Percentiles rank a stretch among this genome's conserved stretches.
These are phyloP conservation scores for Colletotrichum sublineola DNA, from an alignment of 2,329 filamentous ascomycete genomes.

Conservation along the genomic window DNA sequence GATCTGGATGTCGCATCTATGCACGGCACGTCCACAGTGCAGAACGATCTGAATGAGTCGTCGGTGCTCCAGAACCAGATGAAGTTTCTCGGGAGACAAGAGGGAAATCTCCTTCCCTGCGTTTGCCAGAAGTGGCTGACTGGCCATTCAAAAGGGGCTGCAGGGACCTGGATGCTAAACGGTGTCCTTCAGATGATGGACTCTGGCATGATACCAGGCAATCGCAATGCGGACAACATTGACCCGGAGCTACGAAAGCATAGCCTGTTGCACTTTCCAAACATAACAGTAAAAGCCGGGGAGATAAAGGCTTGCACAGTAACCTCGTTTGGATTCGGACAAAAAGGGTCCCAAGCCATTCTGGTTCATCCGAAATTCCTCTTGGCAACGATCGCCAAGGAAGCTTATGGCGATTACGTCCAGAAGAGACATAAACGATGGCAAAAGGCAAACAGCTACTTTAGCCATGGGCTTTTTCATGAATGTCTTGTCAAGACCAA, in stretches of 20 bases:
- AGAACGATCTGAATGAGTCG: constrained; percentile 45
- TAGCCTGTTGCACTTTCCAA: constrained; percentile 52
- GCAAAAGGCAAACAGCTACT: background rate
- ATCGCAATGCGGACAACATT: constrained; percentile 54
- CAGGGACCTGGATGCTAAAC: too few relatives aligned
- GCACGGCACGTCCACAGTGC: constrained; percentile 56
- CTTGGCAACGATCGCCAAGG: constrained; percentile 47
- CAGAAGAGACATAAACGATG: background rate
- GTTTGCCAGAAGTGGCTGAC: too few relatives aligned
- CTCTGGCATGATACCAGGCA: constrained; percentile 51
- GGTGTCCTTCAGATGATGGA: constrained; percentile 52
- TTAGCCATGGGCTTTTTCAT: too few relatives aligned
- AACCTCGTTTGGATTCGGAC: constrained; percentile 60
- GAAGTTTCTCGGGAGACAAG: too few relatives aligned
- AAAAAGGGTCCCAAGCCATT: constrained; percentile 57
- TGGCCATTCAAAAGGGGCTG: too few relatives aligned
- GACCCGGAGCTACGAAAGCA: constrained; percentile 48
- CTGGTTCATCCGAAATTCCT: constrained; percentile 53
- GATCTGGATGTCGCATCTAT: constrained; percentile 54
- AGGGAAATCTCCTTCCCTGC: too few relatives aligned
- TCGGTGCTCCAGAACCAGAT: too few relatives aligned
- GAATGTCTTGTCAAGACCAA: background rate
- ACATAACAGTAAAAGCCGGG: constrained; percentile 43
- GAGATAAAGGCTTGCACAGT: constrained; percentile 54
- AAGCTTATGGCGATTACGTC: constrained; percentile 35